Evolutionary conservation across 2,329 filamentous ascomycete genomes (phyloP).

Genomic region (Colletotrichum cordylinicola): DNA sequence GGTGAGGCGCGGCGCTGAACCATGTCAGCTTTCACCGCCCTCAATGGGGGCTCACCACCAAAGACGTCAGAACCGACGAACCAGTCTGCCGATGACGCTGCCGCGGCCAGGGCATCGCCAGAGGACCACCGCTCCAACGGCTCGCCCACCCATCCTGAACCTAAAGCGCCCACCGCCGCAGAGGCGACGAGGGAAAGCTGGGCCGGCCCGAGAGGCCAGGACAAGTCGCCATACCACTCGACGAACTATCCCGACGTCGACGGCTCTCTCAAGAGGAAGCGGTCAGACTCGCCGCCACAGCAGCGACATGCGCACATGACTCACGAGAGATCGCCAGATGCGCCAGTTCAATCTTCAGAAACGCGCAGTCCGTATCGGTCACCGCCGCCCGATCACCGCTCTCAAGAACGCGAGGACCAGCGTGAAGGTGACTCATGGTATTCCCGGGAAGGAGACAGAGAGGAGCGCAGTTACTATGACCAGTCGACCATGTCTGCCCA

Average conservation of each 20-base stretch:
- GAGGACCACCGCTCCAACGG: slow-evolving; percentile 36
- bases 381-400: slow-evolving; percentile 50
- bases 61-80: slow-evolving; percentile 43
- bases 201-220: slow-evolving; percentile 41
- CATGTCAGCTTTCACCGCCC: slow-evolving; percentile 59
- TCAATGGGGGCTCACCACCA: slow-evolving; percentile 57
- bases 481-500: slow-evolving; percentile 51
- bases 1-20: slow-evolving; percentile 23
- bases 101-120: slow-evolving; percentile 30
- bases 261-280: slow-evolving; percentile 68
- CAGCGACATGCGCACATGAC: slow-evolving; percentile 34
- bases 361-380: slow-evolving; percentile 48
- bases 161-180: slow-evolving; percentile 27
- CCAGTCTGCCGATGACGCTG: slow-evolving; percentile 34
- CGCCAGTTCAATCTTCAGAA: slow-evolving; percentile 36
- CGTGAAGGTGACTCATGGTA: slow-evolving; percentile 58
- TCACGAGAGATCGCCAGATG: slow-evolving; percentile 41
- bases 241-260: slow-evolving; percentile 51
- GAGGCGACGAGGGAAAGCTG: slow-evolving; percentile 45
- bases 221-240: slow-evolving; percentile 47
- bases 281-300: slow-evolving; percentile 66
- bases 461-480: slow-evolving; percentile 51
- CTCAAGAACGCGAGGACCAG: slow-evolving; percentile 44
- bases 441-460: slow-evolving; percentile 50
- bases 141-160: slow-evolving; percentile 19